A percentile compares a stretch with the other conserved stretches of the same genome.
Conservation (phyloP, 73 alveolate genomes). For the Tetrahymena malaccensis region DNA sequence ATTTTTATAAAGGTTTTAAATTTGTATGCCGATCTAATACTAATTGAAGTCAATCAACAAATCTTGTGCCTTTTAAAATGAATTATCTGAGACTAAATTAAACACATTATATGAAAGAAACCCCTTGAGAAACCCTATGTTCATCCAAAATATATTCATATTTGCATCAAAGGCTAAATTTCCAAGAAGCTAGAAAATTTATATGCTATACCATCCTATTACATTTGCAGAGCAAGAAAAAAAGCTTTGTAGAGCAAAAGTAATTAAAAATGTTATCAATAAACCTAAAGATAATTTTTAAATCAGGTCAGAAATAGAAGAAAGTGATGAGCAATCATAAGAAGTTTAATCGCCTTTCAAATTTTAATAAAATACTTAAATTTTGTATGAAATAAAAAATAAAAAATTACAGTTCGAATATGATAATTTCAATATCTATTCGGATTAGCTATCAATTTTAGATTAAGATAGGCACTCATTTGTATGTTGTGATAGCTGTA, state of each 20-base stretch:
- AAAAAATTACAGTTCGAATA: background rate
- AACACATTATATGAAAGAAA: background rate
- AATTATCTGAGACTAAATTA: background rate
- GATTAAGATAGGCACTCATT: background rate
- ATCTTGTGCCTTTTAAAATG: background rate
- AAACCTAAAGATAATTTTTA: background rate
- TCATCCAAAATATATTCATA: background rate
- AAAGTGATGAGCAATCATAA: background rate
- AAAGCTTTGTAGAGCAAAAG: background rate
- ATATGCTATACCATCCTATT: background rate
- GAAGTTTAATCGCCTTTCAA: background rate
- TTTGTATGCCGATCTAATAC: background rate
- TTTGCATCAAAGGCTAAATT: background rate
- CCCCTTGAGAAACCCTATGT: background rate
- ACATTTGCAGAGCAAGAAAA: background rate
- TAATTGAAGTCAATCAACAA: background rate
- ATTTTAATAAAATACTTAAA: background rate
- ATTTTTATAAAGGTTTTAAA: too few relatives aligned
- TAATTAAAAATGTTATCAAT: too few relatives aligned
- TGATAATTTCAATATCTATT: background rate
- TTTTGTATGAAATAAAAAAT: too few relatives aligned
- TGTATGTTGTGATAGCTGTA: background rate
- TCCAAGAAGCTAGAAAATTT: background rate
- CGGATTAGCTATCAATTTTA: background rate
- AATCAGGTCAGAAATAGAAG: background rate